Percentiles rank a stretch among this genome's conserved stretches.
These are phyloP conservation scores for Phytophthora citricola DNA, from an alignment of 352 stramenopile species.

Conservation along the genomic window DNA sequence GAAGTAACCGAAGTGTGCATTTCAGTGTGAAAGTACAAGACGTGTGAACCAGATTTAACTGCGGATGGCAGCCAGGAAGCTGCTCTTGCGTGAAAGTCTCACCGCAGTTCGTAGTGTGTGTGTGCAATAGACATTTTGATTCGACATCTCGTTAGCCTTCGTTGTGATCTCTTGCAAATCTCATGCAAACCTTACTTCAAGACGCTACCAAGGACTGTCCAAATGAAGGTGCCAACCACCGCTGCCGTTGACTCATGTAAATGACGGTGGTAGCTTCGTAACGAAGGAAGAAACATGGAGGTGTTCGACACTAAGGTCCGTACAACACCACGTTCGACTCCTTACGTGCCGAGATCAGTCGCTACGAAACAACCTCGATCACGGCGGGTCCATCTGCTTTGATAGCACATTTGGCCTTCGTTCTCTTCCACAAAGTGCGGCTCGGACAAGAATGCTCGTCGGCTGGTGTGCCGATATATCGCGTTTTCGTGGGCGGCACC, in stretches of 20 bases:
- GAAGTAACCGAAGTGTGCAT: slow-evolving; percentile 18
- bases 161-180: slow-evolving; percentile 23
- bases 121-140: slow-evolving; percentile 26
- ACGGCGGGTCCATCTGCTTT: slow-evolving; percentile 23
- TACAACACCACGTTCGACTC: slow-evolving; percentile 20
- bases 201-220: background rate
- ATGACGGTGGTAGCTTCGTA: background rate
- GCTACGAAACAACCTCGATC: background rate
- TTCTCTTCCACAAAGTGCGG: slow-evolving; percentile 21
- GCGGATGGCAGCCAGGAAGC: slow-evolving; percentile 17
- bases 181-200: slow-evolving; percentile 20
- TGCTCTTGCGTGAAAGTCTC: slow-evolving; percentile 17
- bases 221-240: background rate
- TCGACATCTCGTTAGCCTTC: slow-evolving; percentile 21
- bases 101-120: slow-evolving; percentile 22
- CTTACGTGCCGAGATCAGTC: slow-evolving; percentile 12
- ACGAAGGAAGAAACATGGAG: background rate
- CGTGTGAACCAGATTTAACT: slow-evolving; percentile 22
- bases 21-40: slow-evolving; percentile 13
- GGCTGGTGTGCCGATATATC: slow-evolving; percentile 24
- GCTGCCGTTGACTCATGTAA: slow-evolving; percentile 5
- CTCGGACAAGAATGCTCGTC: slow-evolving; percentile 17
- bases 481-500: slow-evolving; percentile 12
- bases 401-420: slow-evolving; percentile 13
- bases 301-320: slow-evolving; percentile 14